A percentile compares a stretch with the other conserved stretches of the same genome.
phyloP scores from a whole-genome alignment of 2,329 filamentous ascomycete species.

The Diaporthe aspalathi region DNA sequence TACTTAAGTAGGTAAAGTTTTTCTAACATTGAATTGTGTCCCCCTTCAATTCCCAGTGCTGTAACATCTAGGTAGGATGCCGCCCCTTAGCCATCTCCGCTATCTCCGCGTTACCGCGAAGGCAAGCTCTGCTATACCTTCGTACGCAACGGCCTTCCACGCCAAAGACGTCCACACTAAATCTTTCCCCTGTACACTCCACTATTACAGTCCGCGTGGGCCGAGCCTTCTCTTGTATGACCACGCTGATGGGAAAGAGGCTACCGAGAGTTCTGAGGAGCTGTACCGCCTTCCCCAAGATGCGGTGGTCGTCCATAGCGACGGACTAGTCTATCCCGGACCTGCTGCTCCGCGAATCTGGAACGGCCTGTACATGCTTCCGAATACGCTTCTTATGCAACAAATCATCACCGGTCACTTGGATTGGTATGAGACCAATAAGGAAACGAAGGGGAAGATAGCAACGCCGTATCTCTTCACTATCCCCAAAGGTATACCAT shows the following conservation, averaged over 20 bases:
- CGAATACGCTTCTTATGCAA: slow-evolving; percentile 11
- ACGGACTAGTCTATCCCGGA: slow-evolving; percentile 2
- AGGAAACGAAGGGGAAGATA: neutral
- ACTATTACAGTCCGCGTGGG: slow-evolving; percentile 3
- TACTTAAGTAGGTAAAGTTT: too few relatives aligned
- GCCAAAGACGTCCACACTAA: neutral
- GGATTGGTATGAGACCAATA: slow-evolving; percentile 8
- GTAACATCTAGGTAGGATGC: too few relatives aligned
- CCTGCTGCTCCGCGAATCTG: neutral
- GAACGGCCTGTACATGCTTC: slow-evolving; percentile 10
- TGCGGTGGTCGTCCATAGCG: slow-evolving; percentile 8
- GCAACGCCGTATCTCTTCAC: slow-evolving; percentile 2
- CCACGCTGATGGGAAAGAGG: neutral
- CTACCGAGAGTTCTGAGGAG: neutral
- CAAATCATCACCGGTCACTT: neutral
- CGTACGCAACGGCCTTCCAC: slow-evolving; percentile 2
- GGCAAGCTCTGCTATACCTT: slow-evolving; percentile 1
- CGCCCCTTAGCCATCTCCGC: neutral
- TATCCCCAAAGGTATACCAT: neutral
- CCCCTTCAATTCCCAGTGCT: too few relatives aligned
- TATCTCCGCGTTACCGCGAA: neutral
- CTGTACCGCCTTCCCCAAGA: neutral
- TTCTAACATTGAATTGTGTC: too few relatives aligned
- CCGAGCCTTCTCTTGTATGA: neutral
- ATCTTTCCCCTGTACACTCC: slow-evolving; percentile 9